These are phyloP conservation scores for Coemansia sp. DNA, from an alignment of 192 early-diverging fungal species.

Conservation along the genomic window DNA sequence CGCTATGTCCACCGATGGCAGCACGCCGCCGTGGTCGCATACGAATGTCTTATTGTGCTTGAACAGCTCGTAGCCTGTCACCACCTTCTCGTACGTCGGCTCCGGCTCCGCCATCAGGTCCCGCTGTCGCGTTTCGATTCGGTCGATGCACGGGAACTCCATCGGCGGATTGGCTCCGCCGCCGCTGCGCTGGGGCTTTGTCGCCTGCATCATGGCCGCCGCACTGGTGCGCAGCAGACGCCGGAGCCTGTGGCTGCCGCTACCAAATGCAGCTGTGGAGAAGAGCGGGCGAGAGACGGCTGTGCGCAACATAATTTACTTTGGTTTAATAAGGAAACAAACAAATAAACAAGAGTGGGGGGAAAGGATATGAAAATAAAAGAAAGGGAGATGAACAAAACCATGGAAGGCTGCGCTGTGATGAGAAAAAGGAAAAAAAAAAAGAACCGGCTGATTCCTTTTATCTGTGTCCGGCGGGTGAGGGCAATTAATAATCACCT, in stretches of 20 bases:
- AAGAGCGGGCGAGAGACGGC: neutral
- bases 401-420: too few species aligned
- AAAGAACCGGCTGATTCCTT: too few species aligned
- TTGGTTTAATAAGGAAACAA: too few species aligned
- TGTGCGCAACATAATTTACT: slow-evolving; percentile 4
- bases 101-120: slow-evolving; percentile 73
- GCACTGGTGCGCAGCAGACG: slow-evolving; percentile 5
- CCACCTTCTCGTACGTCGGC: slow-evolving; percentile 78
- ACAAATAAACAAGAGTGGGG: too few species aligned
- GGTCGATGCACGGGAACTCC: slow-evolving; percentile 76
- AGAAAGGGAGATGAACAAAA: neutral
- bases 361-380: neutral
- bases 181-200: neutral
- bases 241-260: neutral
- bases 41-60: slow-evolving; percentile 67
- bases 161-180: slow-evolving; percentile 61
- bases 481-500: too few species aligned
- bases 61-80: slow-evolving; percentile 72
- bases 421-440: too few species aligned
- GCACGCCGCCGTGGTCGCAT: slow-evolving; percentile 78
- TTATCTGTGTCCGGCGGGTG: too few species aligned
- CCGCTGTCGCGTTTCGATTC: slow-evolving; percentile 59
- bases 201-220: neutral
- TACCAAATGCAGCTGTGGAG: neutral
- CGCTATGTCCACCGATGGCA: slow-evolving; percentile 79